Conservation (phyloP, 2,329 filamentous ascomycete species). For the Fusarium udum region DNA sequence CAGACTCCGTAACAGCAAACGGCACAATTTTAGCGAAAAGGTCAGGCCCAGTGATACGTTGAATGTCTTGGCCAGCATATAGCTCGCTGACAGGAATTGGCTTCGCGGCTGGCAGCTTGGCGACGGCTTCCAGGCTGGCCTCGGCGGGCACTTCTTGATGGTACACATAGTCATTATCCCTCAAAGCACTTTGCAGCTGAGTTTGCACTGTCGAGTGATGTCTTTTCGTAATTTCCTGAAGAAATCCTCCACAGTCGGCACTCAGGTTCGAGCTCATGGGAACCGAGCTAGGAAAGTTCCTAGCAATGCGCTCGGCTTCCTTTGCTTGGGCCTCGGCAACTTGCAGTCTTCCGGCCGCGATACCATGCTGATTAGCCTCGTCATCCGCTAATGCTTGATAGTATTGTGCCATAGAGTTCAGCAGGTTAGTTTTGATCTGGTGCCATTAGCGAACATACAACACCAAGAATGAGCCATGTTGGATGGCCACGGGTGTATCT, state of each 20-base stretch:
- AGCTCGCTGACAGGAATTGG: constrained; percentile 96
- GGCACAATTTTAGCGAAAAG: constrained; percentile 97
- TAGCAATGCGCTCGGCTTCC: constrained; percentile 80
- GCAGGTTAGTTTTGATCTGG: constrained; percentile 81
- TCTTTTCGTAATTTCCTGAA: constrained; percentile 85
- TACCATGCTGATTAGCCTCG: constrained; percentile 86
- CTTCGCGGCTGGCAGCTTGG: constrained; percentile 94
- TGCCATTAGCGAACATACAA: constrained; percentile 22
- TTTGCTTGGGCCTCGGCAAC: constrained; percentile 81
- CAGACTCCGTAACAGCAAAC: constrained; percentile 94
- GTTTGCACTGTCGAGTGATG: constrained; percentile 84
- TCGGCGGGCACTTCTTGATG: constrained; percentile 91
- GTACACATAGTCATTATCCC: constrained; percentile 99
- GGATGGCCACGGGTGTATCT: constrained; percentile 24
- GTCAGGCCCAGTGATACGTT: constrained; percentile 94
- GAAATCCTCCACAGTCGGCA: constrained; percentile 76
- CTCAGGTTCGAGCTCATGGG: constrained; percentile 84
- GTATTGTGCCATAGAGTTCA: constrained; percentile 89
- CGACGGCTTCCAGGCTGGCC: constrained; percentile 80
- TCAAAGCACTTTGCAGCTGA: constrained; percentile 77
- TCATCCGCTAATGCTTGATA: constrained; percentile 93
- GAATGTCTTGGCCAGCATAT: constrained; percentile 96
- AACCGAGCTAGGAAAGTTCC: constrained; percentile 80
- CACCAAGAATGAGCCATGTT: not conserved
- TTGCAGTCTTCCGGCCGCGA: constrained; percentile 83